These are phyloP conservation scores for Coelastrella sp. DNA, from an alignment of 139 green algal species.

Conservation along the genomic window DNA sequence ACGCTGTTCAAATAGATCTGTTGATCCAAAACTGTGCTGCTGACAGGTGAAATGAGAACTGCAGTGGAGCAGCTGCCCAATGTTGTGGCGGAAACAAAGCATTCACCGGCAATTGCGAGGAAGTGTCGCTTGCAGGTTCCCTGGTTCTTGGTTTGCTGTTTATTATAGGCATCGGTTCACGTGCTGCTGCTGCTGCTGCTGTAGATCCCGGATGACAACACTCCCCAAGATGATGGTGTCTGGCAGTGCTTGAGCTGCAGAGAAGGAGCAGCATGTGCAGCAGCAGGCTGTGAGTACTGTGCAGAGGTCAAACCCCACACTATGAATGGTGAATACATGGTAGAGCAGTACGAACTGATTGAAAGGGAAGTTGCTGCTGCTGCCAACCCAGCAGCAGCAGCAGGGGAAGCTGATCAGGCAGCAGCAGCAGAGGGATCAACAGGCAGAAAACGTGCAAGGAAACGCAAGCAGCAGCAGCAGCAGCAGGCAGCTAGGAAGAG, in stretches of 20 bases:
- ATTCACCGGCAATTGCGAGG: no score
- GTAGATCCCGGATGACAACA: not conserved
- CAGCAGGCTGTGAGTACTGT: not conserved
- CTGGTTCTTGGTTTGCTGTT: no score
- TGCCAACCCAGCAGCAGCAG: conserved; percentile 6
- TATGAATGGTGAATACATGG: not conserved
- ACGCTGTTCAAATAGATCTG: no score
- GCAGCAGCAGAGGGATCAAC: not conserved
- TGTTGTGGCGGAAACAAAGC: no score
- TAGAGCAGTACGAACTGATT: not conserved
- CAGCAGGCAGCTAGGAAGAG: not conserved
- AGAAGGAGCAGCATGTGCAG: not conserved
- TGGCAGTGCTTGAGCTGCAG: not conserved
- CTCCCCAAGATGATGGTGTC: not conserved
- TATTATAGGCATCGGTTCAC: no score
- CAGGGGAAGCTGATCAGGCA: no score
- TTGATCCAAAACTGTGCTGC: no score
- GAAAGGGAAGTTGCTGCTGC: not conserved
- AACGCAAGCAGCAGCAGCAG: not conserved
- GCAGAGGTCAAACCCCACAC: not conserved
- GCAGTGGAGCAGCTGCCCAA: no score
- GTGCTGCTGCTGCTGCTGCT: not conserved
- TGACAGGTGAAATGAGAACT: no score
- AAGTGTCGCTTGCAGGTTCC: no score
- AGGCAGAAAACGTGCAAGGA: not conserved